Conservation (phyloP, 2,329 filamentous ascomycete species). For the Talaromyces verruculosus region DNA sequence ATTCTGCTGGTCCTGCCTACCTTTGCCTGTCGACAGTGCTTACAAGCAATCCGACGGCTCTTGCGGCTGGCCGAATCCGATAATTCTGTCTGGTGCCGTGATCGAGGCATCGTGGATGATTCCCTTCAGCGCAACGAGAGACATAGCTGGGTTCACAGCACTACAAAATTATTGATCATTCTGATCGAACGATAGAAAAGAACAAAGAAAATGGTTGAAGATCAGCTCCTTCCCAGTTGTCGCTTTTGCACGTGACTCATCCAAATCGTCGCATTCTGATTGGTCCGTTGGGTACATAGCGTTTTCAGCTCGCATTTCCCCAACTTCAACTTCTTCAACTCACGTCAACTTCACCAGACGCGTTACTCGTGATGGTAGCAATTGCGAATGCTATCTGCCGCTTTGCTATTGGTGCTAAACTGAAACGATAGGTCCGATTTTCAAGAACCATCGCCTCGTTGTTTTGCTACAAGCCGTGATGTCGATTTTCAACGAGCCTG, state of each 20-base stretch:
- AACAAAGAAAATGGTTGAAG: not conserved
- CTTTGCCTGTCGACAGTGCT: constrained; percentile 20
- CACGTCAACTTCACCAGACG: not conserved
- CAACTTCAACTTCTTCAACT: not conserved
- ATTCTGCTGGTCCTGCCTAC: not conserved
- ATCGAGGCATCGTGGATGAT: constrained; percentile 6
- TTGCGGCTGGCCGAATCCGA: not conserved
- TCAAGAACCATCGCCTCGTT: not conserved
- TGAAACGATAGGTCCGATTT: not conserved
- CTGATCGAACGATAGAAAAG: not conserved
- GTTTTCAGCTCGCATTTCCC: not conserved
- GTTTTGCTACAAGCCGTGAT: not conserved
- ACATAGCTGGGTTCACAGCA: not conserved
- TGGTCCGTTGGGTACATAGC: not conserved
- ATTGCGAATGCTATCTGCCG: not conserved
- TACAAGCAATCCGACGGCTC: constrained; percentile 16
- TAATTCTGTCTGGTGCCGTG: not conserved
- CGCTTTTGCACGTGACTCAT: not conserved
- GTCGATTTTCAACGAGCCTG: not conserved
- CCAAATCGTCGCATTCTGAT: not conserved
- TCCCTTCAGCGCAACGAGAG: not conserved
- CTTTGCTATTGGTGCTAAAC: not conserved
- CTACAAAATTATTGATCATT: not conserved
- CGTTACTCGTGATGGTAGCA: not conserved
- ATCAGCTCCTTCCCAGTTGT: not conserved